These are phyloP conservation scores for Phytopythium helicoides DNA, from an alignment of 352 stramenopile genomes.

Conservation along the genomic window DNA sequence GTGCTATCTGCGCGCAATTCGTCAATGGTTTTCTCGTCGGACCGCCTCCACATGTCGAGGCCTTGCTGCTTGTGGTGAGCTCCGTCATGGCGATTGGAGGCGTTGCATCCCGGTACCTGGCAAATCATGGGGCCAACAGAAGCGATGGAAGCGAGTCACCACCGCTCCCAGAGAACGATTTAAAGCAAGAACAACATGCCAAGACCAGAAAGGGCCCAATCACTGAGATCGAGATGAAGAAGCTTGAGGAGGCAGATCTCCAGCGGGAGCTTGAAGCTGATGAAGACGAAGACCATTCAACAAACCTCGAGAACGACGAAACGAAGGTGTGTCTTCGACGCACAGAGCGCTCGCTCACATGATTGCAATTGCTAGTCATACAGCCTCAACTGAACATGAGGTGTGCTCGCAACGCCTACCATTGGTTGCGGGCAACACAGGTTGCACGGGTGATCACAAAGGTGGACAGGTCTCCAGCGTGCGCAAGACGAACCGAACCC, in stretches of 20 bases:
- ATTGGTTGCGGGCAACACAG: too few species aligned
- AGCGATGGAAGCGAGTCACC: background rate
- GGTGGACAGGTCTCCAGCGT: too few species aligned
- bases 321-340: slow-evolving; percentile 1
- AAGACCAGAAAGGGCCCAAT: background rate
- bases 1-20: too few species aligned
- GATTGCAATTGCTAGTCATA: too few species aligned
- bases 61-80: too few species aligned
- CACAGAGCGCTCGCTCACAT: background rate
- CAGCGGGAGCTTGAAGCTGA: background rate
- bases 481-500: too few species aligned
- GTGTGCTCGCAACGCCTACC: too few species aligned
- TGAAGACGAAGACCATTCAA: background rate
- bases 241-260: background rate
- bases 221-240: background rate
- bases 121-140: background rate
- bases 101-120: background rate
- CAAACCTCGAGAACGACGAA: background rate
- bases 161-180: background rate
- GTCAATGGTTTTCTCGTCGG: too few species aligned
- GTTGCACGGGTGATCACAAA: too few species aligned
- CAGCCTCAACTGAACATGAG: too few species aligned
- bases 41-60: too few species aligned
- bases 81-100: too few species aligned
- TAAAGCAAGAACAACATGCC: background rate